Evolutionary conservation across 257 asterid species (phyloP), one percentile per base, ranked within the genome.

Genomic region (Rhazya stricta): DNA sequence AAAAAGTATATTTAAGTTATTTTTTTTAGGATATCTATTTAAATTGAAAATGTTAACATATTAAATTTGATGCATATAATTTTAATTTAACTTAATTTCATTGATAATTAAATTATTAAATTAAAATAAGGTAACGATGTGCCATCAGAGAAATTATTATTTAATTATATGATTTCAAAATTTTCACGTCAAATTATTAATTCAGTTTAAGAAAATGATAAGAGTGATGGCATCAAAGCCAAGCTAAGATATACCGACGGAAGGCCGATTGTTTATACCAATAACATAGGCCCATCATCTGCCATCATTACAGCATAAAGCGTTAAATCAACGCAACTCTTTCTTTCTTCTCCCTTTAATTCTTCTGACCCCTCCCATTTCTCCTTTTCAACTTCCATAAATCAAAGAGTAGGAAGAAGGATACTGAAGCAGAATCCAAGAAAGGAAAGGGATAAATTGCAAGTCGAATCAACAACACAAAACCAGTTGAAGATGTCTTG

Each of bases 301-400:
- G 29, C 57, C 72, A 62, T 46, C 72, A 74, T 63, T 74, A 7
- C 48, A 25, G 9, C 69, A 65, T 32, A 65, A 51, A 75, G 85
- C 85, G 72, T 78, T 75, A 74, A 65, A 27, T 75, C 74, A 76
- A 82, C 82, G 85, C 85, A 37, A 78, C 78, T 61, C 45, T n/a
- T 65, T 69, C 25, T 56, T 8, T n/a, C 51, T 56, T 23, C 39
- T 41, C 39, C 61, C 66, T 56, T 77, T 23, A 58, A 58, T 69
- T 66, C 71, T 29, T 36, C 36, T 4, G 2, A 23, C 60, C 4
- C 37, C 79, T 9, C 15, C 19, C 23, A 30, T 41, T 69, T 69
- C 30, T 23, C 30, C 41, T 32, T 3, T 41, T 32, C 36, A 43
- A 42, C 42, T 42, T 42, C 34, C 57, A 1, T 58, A 58, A 58